Percentiles rank a stretch among this genome's conserved stretches.
Conservation (phyloP, 768 basidiomycete genomes). For the Phaeotremella fagi region DNA sequence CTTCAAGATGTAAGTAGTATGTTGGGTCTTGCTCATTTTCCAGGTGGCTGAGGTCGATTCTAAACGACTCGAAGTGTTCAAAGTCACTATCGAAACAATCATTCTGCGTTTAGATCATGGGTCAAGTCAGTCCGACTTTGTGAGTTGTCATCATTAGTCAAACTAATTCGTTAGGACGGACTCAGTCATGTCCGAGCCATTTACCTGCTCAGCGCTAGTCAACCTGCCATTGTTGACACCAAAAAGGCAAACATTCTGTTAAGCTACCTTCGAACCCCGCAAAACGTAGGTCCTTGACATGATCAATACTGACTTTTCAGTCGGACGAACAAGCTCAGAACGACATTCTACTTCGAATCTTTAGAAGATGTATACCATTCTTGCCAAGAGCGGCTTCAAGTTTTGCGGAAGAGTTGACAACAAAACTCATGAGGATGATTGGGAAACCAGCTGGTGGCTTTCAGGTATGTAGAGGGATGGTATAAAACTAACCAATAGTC, state of each 20-base stretch:
- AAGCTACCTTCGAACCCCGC: conserved; percentile 61
- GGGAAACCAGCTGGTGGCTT: conserved; percentile 63
- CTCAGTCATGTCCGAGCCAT: conserved; percentile 35
- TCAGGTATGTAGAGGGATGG: conserved; percentile 6
- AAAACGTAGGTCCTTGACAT: conserved; percentile 15
- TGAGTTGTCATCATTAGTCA: conserved; percentile 36
- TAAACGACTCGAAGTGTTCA: conserved; percentile 6
- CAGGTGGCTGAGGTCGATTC: neutral
- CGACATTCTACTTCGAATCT: conserved; percentile 84
- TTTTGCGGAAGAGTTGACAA: conserved; percentile 81
- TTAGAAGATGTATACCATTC: conserved; percentile 73
- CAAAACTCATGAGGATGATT: conserved; percentile 81
- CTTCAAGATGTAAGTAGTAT: conserved; percentile 58
- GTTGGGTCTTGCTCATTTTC: neutral
- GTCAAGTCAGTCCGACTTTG: conserved; percentile 62
- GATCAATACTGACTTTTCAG: conserved; percentile 50
- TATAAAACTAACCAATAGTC: conserved; percentile 54
- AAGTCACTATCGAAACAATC: conserved; percentile 74
- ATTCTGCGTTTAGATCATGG: conserved; percentile 88
- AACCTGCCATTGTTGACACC: conserved; percentile 73
- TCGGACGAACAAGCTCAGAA: conserved; percentile 74
- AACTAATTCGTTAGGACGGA: conserved; percentile 19
- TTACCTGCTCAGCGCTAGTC: conserved; percentile 20
- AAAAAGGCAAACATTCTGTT: conserved; percentile 77
- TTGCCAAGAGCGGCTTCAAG: conserved; percentile 86